Evolutionary conservation across 1,284 basidiomycete genomes (phyloP).

Genomic region (Phylloporus gajari): DNA sequence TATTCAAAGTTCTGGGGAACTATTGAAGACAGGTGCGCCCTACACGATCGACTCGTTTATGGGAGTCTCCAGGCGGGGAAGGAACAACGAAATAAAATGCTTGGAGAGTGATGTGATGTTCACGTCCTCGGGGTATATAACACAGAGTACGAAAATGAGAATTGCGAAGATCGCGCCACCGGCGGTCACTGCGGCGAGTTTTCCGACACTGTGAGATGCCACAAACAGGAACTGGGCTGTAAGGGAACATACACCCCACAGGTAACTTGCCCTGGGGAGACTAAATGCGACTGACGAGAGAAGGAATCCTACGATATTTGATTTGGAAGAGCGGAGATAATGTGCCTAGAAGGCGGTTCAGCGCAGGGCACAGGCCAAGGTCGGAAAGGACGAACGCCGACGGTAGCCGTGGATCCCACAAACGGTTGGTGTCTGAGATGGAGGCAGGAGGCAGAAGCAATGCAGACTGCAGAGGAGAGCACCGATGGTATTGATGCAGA

Average conservation of each 20-base stretch:
- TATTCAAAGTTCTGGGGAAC: slow-evolving; percentile 11
- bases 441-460: slow-evolving; percentile 42
- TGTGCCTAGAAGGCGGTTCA: slow-evolving; percentile 32
- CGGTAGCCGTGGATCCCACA: slow-evolving; percentile 31
- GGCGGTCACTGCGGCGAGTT: slow-evolving; percentile 23
- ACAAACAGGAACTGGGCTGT: slow-evolving; percentile 36
- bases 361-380: not conserved
- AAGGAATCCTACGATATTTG: slow-evolving; percentile 33
- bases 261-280: slow-evolving; percentile 37
- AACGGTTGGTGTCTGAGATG: slow-evolving; percentile 38
- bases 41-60: slow-evolving; percentile 31
- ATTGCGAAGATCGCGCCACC: slow-evolving; percentile 21
- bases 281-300: slow-evolving; percentile 40
- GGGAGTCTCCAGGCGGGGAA: slow-evolving; percentile 13
- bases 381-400: slow-evolving; percentile 33
- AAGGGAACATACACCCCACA: slow-evolving; percentile 41
- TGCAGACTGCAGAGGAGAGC: slow-evolving; percentile 36
- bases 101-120: slow-evolving; percentile 4
- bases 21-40: slow-evolving; percentile 14
- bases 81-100: slow-evolving; percentile 15
- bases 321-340: slow-evolving; percentile 38
- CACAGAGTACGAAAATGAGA: slow-evolving; percentile 29
- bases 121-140: slow-evolving; percentile 32
- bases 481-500: slow-evolving; percentile 35
- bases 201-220: slow-evolving; percentile 21